These are phyloP conservation scores for Scenedesmus sp. DNA, from an alignment of 163 green algal genomes.

Conservation along the genomic window DNA sequence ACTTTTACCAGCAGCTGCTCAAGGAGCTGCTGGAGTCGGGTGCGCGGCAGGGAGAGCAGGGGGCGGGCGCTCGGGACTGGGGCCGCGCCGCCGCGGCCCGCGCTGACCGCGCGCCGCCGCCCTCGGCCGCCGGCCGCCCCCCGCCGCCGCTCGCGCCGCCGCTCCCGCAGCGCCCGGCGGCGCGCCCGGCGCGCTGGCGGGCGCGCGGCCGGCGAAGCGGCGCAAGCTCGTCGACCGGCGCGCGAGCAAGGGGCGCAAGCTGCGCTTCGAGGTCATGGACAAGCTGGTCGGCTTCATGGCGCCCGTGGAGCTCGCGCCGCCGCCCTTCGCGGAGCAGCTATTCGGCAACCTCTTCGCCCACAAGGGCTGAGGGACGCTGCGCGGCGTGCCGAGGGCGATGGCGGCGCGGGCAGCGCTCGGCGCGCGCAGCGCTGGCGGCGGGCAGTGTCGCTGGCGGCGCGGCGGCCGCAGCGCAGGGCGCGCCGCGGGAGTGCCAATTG, in stretches of 20 bases:
- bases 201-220: constrained; percentile 69
- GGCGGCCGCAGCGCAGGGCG: too few species aligned
- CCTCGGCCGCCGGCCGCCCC: too few species aligned
- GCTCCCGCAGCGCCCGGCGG: constrained; percentile 42
- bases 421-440: too few species aligned
- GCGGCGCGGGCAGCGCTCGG: too few species aligned
- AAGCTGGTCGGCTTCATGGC: constrained; percentile 97
- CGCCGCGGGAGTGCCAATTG: too few species aligned
- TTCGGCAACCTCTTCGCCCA: constrained; percentile 91
- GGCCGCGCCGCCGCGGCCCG: too few species aligned
- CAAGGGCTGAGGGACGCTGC: neutral
- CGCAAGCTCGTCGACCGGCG: constrained; percentile 86
- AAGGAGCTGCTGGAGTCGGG: constrained; percentile 85
- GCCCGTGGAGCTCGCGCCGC: constrained; percentile 68
- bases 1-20: constrained; percentile 94
- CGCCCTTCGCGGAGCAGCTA: constrained; percentile 78
- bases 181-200: constrained; percentile 18
- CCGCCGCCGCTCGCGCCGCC: constrained; percentile 32
- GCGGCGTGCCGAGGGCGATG: too few species aligned
- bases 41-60: too few species aligned
- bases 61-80: too few species aligned
- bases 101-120: too few species aligned
- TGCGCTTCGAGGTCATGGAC: constrained; percentile 85
- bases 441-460: too few species aligned
- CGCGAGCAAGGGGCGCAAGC: constrained; percentile 91